These are phyloP conservation scores for Phialocephala subalpina DNA, from an alignment of 2,329 filamentous ascomycete genomes.

Conservation along the genomic window DNA sequence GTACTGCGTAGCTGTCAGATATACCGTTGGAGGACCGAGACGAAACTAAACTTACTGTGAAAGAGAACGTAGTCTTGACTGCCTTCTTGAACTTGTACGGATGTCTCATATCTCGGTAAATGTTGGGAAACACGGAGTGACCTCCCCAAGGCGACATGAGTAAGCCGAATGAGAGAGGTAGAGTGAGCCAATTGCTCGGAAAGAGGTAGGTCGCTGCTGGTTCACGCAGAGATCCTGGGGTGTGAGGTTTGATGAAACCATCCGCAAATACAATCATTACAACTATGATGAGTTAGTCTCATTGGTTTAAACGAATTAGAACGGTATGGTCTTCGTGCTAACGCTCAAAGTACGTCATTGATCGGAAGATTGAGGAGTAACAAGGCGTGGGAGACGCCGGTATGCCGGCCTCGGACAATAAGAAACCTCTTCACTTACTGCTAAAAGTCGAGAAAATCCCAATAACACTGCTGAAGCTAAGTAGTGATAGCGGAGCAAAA, in stretches of 20 bases:
- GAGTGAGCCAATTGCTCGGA: constrained; percentile 81
- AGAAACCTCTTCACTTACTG: constrained; percentile 65
- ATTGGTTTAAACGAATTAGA: background rate
- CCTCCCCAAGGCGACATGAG: constrained; percentile 85
- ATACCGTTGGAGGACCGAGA: background rate
- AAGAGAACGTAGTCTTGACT: constrained; percentile 82
- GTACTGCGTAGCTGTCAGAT: constrained; percentile 57
- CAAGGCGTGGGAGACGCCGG: background rate
- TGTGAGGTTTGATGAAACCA: constrained; percentile 81
- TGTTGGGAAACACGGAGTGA: constrained; percentile 78
- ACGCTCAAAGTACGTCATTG: background rate
- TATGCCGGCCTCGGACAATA: background rate
- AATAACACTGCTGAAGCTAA: constrained; percentile 91
- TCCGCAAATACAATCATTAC: constrained; percentile 85
- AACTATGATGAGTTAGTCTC: constrained; percentile 58
- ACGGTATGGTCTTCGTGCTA: background rate
- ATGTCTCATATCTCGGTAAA: constrained; percentile 79
- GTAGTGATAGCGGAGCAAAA: constrained; percentile 81
- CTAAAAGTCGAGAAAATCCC: constrained; percentile 91
- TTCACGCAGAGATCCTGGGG: constrained; percentile 83
- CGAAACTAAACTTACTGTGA: constrained; percentile 67
- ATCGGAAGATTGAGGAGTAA: background rate
- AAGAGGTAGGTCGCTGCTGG: constrained; percentile 84
- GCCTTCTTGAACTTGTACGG: constrained; percentile 74
- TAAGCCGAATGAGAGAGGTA: constrained; percentile 89